A percentile compares a stretch with the other conserved stretches of the same genome.
Conservation (phyloP, 345 rosid genomes). For the Citrus medica region DNA sequence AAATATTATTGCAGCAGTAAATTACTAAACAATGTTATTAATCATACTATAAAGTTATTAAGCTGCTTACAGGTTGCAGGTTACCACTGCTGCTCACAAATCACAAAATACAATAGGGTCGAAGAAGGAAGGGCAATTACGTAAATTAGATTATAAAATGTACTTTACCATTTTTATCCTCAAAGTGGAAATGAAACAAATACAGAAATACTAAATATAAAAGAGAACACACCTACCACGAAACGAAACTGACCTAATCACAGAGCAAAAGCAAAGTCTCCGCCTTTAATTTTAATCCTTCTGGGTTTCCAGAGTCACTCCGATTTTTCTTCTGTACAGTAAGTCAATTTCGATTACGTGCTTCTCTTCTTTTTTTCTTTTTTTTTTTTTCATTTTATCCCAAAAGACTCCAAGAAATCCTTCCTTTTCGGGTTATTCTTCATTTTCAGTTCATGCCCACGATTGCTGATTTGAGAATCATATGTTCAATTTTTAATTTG, state of each 20-base stretch:
- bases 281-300: not conserved
- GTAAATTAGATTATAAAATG: not conserved
- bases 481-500: not conserved
- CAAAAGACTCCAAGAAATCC: too few relatives aligned
- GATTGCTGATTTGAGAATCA: slow-evolving; percentile 1
- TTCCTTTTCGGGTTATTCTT: not conserved
- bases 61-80: too few relatives aligned
- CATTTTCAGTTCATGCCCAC: not conserved
- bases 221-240: not conserved
- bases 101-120: not conserved
- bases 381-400: too few relatives aligned
- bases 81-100: too few relatives aligned
- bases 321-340: slow-evolving; percentile 8
- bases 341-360: not conserved
- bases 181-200: not conserved
- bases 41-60: too few relatives aligned
- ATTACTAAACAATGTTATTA: too few relatives aligned
- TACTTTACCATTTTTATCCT: not conserved
- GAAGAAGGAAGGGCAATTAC: not conserved
- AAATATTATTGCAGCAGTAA: too few relatives aligned
- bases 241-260: slow-evolving; percentile 6
- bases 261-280: not conserved
- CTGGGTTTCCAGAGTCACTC: not conserved
- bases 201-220: too few relatives aligned
- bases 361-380: too few relatives aligned